These are phyloP conservation scores for Byssochlamys sp. DNA, from an alignment of 2,329 filamentous ascomycete species.

Conservation along the genomic window DNA sequence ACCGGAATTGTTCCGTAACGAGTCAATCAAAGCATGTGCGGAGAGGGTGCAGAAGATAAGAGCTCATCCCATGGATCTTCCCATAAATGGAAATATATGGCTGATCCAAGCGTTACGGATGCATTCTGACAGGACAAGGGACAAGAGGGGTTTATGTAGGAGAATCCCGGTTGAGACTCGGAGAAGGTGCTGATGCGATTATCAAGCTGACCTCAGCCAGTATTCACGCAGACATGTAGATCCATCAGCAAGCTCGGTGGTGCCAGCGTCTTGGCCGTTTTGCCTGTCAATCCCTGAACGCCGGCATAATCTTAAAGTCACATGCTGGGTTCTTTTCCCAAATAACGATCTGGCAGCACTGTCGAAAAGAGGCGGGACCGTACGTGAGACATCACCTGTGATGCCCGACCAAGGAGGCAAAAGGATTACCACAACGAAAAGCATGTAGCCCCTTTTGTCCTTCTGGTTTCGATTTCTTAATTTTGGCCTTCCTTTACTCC, in stretches of 20 bases:
- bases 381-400: not conserved
- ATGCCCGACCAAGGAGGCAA: not conserved
- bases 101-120: not conserved
- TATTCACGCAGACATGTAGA: not conserved
- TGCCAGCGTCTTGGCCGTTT: not conserved
- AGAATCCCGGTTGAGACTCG: not conserved
- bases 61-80: not conserved
- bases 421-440: not conserved
- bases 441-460: not conserved
- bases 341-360: not conserved
- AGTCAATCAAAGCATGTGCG: not conserved
- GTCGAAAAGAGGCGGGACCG: not conserved
- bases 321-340: not conserved
- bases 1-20: not conserved
- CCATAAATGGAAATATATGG: not conserved
- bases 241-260: not conserved
- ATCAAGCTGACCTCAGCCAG: not conserved
- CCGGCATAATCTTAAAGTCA: not conserved
- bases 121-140: not conserved
- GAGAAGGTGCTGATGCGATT: not conserved
- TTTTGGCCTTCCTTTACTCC: not conserved
- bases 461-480: not conserved
- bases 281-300: not conserved
- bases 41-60: not conserved
- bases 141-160: not conserved